phyloP scores from a whole-genome alignment of 495 filamentous ascomycete species.

The Copromyces sp. region DNA sequence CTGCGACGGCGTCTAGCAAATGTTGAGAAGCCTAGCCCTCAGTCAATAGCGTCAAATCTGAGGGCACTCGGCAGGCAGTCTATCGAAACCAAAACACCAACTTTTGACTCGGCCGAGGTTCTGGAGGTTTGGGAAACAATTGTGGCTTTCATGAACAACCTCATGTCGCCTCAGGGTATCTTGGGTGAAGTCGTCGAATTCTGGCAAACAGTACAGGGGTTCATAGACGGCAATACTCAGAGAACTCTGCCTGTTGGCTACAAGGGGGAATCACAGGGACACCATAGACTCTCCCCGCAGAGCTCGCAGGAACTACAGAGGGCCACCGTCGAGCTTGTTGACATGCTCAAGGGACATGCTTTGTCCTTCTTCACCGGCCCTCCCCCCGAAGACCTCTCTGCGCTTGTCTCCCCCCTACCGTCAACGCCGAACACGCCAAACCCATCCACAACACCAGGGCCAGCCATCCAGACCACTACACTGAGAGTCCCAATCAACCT shows the following conservation, averaged over 20 bases:
- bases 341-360: slow-evolving; percentile 68
- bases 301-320: slow-evolving; percentile 63
- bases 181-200: slow-evolving; percentile 85
- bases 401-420: slow-evolving; percentile 69
- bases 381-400: slow-evolving; percentile 80
- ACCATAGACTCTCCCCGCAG: slow-evolving; percentile 69
- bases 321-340: slow-evolving; percentile 68
- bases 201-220: slow-evolving; percentile 85
- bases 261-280: slow-evolving; percentile 70
- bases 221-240: slow-evolving; percentile 80
- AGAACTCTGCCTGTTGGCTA: slow-evolving; percentile 70
- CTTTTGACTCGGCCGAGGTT: slow-evolving; percentile 62
- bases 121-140: slow-evolving; percentile 87
- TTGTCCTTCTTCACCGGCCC: slow-evolving; percentile 77
- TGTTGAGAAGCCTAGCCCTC: slow-evolving; percentile 56
- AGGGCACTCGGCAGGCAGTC: slow-evolving; percentile 56
- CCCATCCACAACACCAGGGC: slow-evolving; percentile 32
- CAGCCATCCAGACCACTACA: slow-evolving; percentile 14
- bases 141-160: slow-evolving; percentile 56
- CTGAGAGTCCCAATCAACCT: slow-evolving; percentile 63
- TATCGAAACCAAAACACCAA: slow-evolving; percentile 40
- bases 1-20: slow-evolving; percentile 68
- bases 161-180: slow-evolving; percentile 65
- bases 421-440: slow-evolving; percentile 60
- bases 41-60: slow-evolving; percentile 61